Evolutionary conservation across 2,329 filamentous ascomycete genomes (phyloP).

Genomic region (Capronia coronata): DNA sequence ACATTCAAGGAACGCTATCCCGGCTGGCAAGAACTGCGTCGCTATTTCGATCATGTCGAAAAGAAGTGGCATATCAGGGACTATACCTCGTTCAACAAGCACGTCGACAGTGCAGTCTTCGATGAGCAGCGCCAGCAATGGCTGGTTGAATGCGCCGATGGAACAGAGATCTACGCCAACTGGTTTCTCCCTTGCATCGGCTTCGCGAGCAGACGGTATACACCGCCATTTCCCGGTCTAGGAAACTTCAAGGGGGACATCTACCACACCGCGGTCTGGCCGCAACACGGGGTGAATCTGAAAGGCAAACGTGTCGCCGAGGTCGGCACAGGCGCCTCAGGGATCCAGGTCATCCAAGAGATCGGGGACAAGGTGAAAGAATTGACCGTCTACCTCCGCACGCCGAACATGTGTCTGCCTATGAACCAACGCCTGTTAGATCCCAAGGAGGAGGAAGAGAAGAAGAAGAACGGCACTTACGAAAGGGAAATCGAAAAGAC

Average conservation of each 20-base stretch:
- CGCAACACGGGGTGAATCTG: slow-evolving; percentile 51
- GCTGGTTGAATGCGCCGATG: slow-evolving; percentile 21
- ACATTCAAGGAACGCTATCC: slow-evolving; percentile 39
- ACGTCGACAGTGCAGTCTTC: slow-evolving; percentile 35
- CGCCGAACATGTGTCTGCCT: slow-evolving; percentile 54
- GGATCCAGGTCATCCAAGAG: slow-evolving; percentile 35
- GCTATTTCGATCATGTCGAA: slow-evolving; percentile 40
- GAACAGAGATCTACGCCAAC: slow-evolving; percentile 14
- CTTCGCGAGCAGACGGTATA: slow-evolving; percentile 52
- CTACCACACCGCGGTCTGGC: slow-evolving; percentile 57
- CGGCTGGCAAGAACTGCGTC: slow-evolving; percentile 34
- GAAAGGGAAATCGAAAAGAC: slow-evolving; percentile 50
- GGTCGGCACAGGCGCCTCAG: slow-evolving; percentile 56
- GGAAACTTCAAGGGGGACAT: slow-evolving; percentile 54
- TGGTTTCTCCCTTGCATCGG: slow-evolving; percentile 38
- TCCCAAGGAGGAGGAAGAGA: slow-evolving; percentile 50
- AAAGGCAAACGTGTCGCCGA: slow-evolving; percentile 55
- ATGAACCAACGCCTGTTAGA: slow-evolving; percentile 51
- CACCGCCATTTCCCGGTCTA: slow-evolving; percentile 55
- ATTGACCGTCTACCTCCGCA: slow-evolving; percentile 51
- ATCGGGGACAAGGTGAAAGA: slow-evolving; percentile 21
- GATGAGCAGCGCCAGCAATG: slow-evolving; percentile 28
- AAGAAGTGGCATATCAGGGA: slow-evolving; percentile 36
- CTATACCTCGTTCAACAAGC: slow-evolving; percentile 33
- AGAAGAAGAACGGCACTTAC: slow-evolving; percentile 41